Evolutionary conservation across 495 filamentous ascomycete genomes (phyloP), one percentile per base, ranked within the genome.

Genomic region (Saxispiralis lemnorum): DNA sequence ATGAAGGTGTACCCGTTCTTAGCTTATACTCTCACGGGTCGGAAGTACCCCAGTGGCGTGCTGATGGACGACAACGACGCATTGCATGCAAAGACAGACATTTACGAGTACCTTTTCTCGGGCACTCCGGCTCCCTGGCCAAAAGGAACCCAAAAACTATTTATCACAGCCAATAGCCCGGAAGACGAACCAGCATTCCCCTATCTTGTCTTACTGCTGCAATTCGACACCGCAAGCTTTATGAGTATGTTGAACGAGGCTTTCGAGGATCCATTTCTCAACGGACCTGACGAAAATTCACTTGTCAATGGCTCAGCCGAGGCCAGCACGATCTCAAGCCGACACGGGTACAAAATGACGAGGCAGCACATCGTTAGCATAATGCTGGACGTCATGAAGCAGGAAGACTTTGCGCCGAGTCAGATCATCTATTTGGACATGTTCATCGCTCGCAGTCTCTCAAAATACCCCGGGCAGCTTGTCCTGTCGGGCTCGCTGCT

Each of bases 181-280:
- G 52, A 58, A 0, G 53, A 63, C 14, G 73, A 84, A 47, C 79
- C 76, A 1, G 72, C 78, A 0, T 94, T 85, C 53, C 80, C 82
- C 3, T 84, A 88, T 56, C 72, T 97, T 1, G 73, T 79, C 21
- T 71, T 80, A 49, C 78, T 96, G 40, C 67, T 97, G 18, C 72
- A 83, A 39, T 95, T 92, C 48, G 83, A 95, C 58, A 72, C 89
- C 0, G 69, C 83, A 2, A 95, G 84, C 61, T 87, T 95, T 51
- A 71, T 97, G 60, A 95, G 87, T 61, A 85, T 88, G 51, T 63
- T 97, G 15, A 96, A 97, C 51, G 89, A 97, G 61, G 89, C 89
- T 7, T 97, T 97, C 52, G 89, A 97, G 58, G 87, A 97, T 55
- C 67, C 76, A 6, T 97, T 93, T 48, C 68, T 97, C 39, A 96